These are phyloP conservation scores for Escovopsis sp. DNA, from an alignment of 2,329 filamentous ascomycete genomes.

Conservation along the genomic window DNA sequence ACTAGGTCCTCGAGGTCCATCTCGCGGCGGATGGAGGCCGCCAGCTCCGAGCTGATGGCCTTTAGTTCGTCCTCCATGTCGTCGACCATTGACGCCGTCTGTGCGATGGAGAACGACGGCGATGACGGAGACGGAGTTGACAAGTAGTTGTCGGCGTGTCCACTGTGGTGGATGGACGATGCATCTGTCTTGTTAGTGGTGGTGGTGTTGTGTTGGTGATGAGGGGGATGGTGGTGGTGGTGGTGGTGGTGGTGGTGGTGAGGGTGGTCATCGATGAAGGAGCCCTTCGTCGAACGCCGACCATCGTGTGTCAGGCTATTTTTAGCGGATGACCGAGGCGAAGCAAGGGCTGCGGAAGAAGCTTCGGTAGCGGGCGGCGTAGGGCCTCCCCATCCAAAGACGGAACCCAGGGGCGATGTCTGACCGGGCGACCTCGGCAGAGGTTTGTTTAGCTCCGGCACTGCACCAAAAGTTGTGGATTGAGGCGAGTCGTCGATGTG, in stretches of 20 bases:
- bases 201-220: too few relatives aligned
- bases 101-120: constrained; percentile 10
- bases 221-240: too few relatives aligned
- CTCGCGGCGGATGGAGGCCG: constrained; percentile 81
- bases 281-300: constrained; percentile 12
- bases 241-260: too few relatives aligned
- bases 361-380: constrained; percentile 34
- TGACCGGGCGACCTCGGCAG: constrained; percentile 38
- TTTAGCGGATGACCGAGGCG: constrained; percentile 32
- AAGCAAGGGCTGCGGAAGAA: constrained; percentile 35
- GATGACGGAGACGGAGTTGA: constrained; percentile 30
- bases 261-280: constrained; percentile 15
- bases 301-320: constrained; percentile 19
- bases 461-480: constrained; percentile 12
- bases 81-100: constrained; percentile 45
- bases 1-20: constrained; percentile 94
- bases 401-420: constrained; percentile 32
- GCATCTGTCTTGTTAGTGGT: constrained; percentile 23
- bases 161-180: constrained; percentile 28
- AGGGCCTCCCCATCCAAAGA: constrained; percentile 38
- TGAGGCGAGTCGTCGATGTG: constrained; percentile 14
- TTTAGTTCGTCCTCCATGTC: constrained; percentile 91
- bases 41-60: constrained; percentile 84
- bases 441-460: constrained; percentile 36
- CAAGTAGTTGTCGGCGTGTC: constrained; percentile 37